Evolutionary conservation across 192 early-diverging fungal genomes (phyloP), one percentile per base, ranked within the genome.

Genomic region (Coemansia sp.): DNA sequence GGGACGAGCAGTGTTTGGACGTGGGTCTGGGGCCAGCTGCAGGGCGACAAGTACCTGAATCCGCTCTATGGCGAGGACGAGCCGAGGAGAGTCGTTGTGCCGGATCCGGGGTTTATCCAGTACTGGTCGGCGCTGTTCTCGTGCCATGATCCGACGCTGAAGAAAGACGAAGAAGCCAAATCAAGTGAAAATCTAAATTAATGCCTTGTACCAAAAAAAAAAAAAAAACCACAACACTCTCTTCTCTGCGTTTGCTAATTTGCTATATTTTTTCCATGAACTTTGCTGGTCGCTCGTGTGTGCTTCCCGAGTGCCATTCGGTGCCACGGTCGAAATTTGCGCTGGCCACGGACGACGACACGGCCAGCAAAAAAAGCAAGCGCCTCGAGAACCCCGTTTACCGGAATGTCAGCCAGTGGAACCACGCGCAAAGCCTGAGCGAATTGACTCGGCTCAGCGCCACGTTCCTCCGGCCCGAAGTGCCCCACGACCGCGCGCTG

Each of bases 1-100:
- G 76, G 75, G 6, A 88, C 92, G 10, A 56, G 71, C 16, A 90
- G 88, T 12, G 71, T 98, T 9, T 98, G 96, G 96, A 85, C 93
- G 63, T 89, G 89, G 73, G 73, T 98, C 61, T 77, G 42, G 12
- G 58, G 55, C 11, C 31, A 61, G 11, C 13, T 67, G 10, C 13
- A 20, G 39, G 53, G 61, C 31, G 7, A 12, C 3, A 8, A 39
- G 36, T 76, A 75, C 21, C 0, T 5, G 26, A 81, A 81, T 35
- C 34, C 47, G 38, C 61, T 81, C 25, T 81, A 61, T 31, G 16
- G 47, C 31, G 33, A 43, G 9, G 66, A 56, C 1, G 37, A n/a
- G 7, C 25, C 0, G 0, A 31, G 45, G 34, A 16, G 52, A 5
- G 70, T 66, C 2, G 65, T 82, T 56, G 41, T 68, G 14, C 80